Percentiles rank a stretch among this genome's conserved stretches.
Evolutionary conservation across 352 stramenopile species (phyloP).

Genomic region (Phytophthora tubulina): DNA sequence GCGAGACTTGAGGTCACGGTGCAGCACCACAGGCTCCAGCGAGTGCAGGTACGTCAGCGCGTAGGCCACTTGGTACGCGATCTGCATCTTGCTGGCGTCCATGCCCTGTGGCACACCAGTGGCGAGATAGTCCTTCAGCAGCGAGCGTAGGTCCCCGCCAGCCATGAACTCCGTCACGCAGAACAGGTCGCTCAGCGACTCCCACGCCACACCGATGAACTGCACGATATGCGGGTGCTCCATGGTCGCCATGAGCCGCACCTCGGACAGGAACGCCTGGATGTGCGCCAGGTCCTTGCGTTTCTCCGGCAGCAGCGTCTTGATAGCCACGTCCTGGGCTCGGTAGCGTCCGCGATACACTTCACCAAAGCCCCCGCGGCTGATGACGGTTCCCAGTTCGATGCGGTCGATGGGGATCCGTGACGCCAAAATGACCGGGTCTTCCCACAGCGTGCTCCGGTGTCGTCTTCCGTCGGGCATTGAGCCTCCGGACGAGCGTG

Average conservation of each 20-base stretch:
- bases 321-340: conserved; percentile 49
- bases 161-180: conserved; percentile 63
- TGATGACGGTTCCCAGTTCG: conserved; percentile 41
- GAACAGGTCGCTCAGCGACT: conserved; percentile 56
- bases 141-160: conserved; percentile 49
- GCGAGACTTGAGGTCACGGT: conserved; percentile 71
- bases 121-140: conserved; percentile 42
- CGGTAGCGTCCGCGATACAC: conserved; percentile 51
- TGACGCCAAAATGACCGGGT: conserved; percentile 48
- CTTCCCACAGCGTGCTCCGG: conserved; percentile 39
- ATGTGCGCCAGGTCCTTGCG: conserved; percentile 50
- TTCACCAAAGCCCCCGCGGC: conserved; percentile 46
- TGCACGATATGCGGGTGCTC: conserved; percentile 58
- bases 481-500: conserved; percentile 23
- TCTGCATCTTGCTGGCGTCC: conserved; percentile 41
- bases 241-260: conserved; percentile 49
- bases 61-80: conserved; percentile 44
- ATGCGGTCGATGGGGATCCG: conserved; percentile 52
- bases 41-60: conserved; percentile 44
- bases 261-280: conserved; percentile 52
- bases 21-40: conserved; percentile 40
- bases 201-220: conserved; percentile 61
- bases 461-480: conserved; percentile 16
- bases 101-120: conserved; percentile 27
- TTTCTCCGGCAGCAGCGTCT: conserved; percentile 50